Conservation (phyloP, 495 filamentous ascomycete species). For the Acidomyces sp. region DNA sequence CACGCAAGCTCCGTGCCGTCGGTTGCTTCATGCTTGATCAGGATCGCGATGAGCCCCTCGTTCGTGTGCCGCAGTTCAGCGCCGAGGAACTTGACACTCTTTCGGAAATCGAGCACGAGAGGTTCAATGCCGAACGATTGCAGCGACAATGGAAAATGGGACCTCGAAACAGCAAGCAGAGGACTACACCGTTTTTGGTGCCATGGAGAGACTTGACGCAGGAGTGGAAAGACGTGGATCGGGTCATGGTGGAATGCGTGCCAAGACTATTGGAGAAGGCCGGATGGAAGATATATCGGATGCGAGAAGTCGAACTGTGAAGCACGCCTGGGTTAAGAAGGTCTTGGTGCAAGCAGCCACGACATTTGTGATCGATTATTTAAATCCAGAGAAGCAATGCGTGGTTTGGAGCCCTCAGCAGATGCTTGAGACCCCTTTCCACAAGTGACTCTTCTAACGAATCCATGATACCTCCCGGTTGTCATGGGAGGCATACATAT, state of each 20-base stretch:
- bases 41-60: slow-evolving; percentile 11
- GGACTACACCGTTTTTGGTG: slow-evolving; percentile 18
- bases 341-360: no score
- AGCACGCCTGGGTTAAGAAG: no score
- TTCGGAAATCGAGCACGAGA: slow-evolving; percentile 20
- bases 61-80: slow-evolving; percentile 15
- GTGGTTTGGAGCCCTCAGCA: no score
- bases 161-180: slow-evolving; percentile 15
- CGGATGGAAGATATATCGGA: slow-evolving; percentile 17
- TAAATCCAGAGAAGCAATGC: no score
- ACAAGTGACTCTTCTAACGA: no score
- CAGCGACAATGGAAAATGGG: slow-evolving; percentile 20
- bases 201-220: slow-evolving; percentile 20
- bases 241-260: slow-evolving; percentile 21
- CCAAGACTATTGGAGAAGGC: slow-evolving; percentile 14
- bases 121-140: slow-evolving; percentile 21
- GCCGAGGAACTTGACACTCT: slow-evolving; percentile 15
- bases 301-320: no score
- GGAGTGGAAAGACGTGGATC: slow-evolving; percentile 22
- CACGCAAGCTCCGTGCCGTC: slow-evolving; percentile 20
- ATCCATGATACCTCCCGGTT: no score
- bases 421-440: no score
- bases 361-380: no score
- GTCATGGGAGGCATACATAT: no score
- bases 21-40: slow-evolving; percentile 20